Evolutionary conservation across 225 moss, liverwort and hornwort genomes (phyloP).

Genomic region (Pseudisothecium myosuroides): DNA sequence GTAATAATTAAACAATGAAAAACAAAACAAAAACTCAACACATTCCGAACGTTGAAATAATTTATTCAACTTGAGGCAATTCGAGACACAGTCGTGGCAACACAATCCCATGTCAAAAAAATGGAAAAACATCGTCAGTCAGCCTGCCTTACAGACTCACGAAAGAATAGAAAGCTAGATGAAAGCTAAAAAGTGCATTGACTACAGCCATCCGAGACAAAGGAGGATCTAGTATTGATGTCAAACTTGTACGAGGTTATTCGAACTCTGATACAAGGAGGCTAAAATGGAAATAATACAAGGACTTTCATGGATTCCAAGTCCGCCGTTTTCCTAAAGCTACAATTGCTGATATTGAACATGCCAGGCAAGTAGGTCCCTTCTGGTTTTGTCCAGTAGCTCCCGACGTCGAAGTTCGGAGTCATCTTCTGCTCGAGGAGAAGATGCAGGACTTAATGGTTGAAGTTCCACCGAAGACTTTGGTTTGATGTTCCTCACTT

Average conservation of each 20-base stretch:
- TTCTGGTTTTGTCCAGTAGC: slow-evolving; percentile 38
- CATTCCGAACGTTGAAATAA: neutral
- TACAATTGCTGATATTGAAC: slow-evolving; percentile 49
- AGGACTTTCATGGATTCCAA: slow-evolving; percentile 2
- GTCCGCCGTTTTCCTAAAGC: neutral
- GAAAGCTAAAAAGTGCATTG: neutral
- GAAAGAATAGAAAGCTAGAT: slow-evolving; percentile 6
- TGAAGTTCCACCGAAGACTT: neutral
- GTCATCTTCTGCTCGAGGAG: neutral
- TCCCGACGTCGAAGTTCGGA: slow-evolving; percentile 25
- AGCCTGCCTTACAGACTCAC: slow-evolving; percentile 9
- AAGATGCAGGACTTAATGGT: neutral
- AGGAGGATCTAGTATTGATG: neutral
- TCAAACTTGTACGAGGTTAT: neutral
- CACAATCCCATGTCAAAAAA: slow-evolving; percentile 8
- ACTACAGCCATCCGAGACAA: neutral
- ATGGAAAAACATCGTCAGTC: neutral
- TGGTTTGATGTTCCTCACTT: neutral
- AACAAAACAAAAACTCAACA: too few relatives aligned
- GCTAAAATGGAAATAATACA: slow-evolving; percentile 19
- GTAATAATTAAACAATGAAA: too few relatives aligned
- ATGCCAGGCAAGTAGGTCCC: slow-evolving; percentile 50
- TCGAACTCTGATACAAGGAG: neutral
- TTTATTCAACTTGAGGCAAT: neutral
- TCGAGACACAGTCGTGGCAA: neutral